Evolutionary conservation across 495 filamentous ascomycete species (phyloP), one percentile per base, ranked within the genome.

Genomic region (Ascodesmis nigricans): DNA sequence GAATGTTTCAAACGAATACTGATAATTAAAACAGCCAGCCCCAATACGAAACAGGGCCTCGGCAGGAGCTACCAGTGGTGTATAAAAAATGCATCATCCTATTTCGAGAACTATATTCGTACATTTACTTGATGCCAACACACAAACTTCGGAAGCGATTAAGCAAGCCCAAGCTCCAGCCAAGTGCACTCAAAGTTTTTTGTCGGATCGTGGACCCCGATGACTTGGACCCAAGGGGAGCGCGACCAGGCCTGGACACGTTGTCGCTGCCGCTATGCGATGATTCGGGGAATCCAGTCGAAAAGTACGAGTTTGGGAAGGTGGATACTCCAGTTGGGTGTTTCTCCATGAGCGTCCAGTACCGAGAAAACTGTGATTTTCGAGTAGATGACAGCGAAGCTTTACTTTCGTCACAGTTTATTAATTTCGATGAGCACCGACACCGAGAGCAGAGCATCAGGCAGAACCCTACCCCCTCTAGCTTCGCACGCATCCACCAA

Each of bases 21-120:
- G n/a, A 25, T 11, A 25, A 7, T 25, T 7, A 25, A 11, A 25
- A 25, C 11, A 25, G n/a, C 11, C 7, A 15, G 19, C 13, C 10
- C 29, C n/a, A n/a, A n/a, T 46, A 44, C 32, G 43, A 50, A 15
- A 35, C 51, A 10, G 33, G 39, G 13, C 47, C 32, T 22, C 17
- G 30, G 5, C 47, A 36, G 19, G 69, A 37, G 57, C 59, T 93
- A 30, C 81, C 87, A 3, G 84, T 78, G 15, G 71, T 87, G 39
- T 97, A 97, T 61, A 97, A 95, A 59, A 81, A 84, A 57, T 74
- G 71, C 45, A 87, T 97, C 40, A 74, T 95, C 36, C 66, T 95
- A 41, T 93, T 95, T 56, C 67, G 90, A 38, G 82, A 81, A 5
- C 63, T 97, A n/a, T 93, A 80, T 54, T 64, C 79, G 9, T 76